Evolutionary conservation across 208 protist species (phyloP).

Genomic region (Lotmaria passim): DNA sequence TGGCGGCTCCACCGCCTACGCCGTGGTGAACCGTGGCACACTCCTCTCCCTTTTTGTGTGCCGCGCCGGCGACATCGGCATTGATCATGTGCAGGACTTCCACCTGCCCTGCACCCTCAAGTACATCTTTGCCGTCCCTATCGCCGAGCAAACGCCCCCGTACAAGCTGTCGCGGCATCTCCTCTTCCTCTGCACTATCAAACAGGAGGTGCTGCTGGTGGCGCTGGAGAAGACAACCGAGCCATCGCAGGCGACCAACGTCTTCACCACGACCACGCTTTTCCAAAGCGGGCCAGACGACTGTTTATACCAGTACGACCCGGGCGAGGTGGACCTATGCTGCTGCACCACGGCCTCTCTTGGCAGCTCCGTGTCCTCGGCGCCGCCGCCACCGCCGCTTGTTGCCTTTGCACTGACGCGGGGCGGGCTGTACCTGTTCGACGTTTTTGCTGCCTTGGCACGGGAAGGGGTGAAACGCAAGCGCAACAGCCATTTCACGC

Average conservation of each 20-base stretch:
- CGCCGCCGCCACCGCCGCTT: conserved; percentile 35
- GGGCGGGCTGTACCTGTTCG: conserved; percentile 67
- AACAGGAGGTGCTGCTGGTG: conserved; percentile 76
- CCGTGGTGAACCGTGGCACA: conserved; percentile 63
- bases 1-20: conserved; percentile 23
- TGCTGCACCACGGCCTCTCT: conserved; percentile 37
- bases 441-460: conserved; percentile 63
- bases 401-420: conserved; percentile 70
- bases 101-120: conserved; percentile 67
- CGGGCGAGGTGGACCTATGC: conserved; percentile 56
- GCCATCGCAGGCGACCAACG: background rate
- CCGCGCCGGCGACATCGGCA: conserved; percentile 2
- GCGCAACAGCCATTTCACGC: conserved; percentile 19
- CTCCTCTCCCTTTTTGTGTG: conserved; percentile 54
- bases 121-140: conserved; percentile 62
- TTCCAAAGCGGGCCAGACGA: conserved; percentile 62
- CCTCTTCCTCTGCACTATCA: conserved; percentile 77
- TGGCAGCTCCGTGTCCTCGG: background rate
- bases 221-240: conserved; percentile 37
- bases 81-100: conserved; percentile 60
- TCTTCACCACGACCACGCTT: conserved; percentile 54
- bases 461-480: conserved; percentile 21
- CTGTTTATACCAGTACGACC: conserved; percentile 67
- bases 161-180: conserved; percentile 50
- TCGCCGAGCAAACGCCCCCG: conserved; percentile 37